phyloP scores from a whole-genome alignment of 768 basidiomycete species.

The Mycena polygramma region DNA sequence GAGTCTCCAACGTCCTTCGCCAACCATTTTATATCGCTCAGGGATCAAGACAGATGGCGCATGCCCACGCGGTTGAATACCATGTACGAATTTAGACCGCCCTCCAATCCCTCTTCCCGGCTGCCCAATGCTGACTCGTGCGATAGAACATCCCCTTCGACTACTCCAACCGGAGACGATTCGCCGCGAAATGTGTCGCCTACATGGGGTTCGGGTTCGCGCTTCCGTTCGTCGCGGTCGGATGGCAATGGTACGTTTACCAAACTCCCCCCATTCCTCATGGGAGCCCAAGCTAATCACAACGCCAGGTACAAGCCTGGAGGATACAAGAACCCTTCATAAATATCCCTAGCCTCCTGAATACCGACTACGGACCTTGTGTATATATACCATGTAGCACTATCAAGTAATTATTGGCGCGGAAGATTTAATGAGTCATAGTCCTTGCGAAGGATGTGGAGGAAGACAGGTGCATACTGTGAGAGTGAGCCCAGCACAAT shows the following conservation, averaged over 20 bases:
- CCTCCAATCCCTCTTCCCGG: too few species aligned
- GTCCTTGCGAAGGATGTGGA: too few species aligned
- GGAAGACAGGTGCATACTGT: too few species aligned
- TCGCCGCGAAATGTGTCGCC: slow-evolving; percentile 35
- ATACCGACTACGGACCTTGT: too few species aligned
- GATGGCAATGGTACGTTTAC: slow-evolving; percentile 42
- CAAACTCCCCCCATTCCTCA: too few species aligned
- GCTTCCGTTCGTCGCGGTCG: slow-evolving; percentile 41
- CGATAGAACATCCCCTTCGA: slow-evolving; percentile 41
- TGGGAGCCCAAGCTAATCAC: too few species aligned
- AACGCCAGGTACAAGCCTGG: slow-evolving; percentile 34
- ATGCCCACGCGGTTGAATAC: slow-evolving; percentile 26
- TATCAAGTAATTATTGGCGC: too few species aligned
- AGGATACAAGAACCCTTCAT: slow-evolving; percentile 34
- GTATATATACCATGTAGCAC: too few species aligned
- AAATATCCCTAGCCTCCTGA: too few species aligned
- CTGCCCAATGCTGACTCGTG: background rate
- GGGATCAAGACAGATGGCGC: slow-evolving; percentile 1
- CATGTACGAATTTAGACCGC: slow-evolving; percentile 5
- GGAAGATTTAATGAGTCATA: too few species aligned
- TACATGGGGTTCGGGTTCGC: slow-evolving; percentile 42
- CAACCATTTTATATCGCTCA: background rate
- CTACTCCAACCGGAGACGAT: slow-evolving; percentile 33
- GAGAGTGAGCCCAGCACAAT: too few species aligned
- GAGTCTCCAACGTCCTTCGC: background rate